phyloP scores from a whole-genome alignment of 208 protist species.

The Leishmania braziliensis region DNA sequence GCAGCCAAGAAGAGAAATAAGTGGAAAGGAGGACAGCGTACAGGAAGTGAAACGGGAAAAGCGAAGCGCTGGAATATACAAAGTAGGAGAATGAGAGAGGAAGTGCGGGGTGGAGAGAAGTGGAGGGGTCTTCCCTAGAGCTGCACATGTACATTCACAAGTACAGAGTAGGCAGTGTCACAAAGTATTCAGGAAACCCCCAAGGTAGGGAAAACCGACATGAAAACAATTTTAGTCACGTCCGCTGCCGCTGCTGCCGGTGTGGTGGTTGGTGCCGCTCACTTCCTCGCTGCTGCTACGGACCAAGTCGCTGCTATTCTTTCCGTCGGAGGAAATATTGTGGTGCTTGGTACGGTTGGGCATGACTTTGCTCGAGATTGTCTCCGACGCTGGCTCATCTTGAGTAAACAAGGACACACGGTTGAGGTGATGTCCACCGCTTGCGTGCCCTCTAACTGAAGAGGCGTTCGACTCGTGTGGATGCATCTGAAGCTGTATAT shows the following conservation, averaged over 20 bases:
- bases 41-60: background rate
- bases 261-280: slow-evolving; percentile 31
- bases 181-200: background rate
- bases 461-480: background rate
- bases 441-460: background rate
- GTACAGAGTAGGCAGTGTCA: background rate
- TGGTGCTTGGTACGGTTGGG: slow-evolving; percentile 5
- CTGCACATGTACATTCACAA: background rate
- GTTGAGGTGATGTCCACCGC: background rate
- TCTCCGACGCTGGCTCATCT: slow-evolving; percentile 4
- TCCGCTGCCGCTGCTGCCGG: slow-evolving; percentile 31
- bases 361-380: background rate
- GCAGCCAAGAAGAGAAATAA: slow-evolving; percentile 2
- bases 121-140: background rate
- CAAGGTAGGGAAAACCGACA: background rate
- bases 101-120: background rate
- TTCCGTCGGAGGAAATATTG: slow-evolving; percentile 4
- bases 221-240: slow-evolving; percentile 13
- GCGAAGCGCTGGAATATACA: background rate
- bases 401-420: slow-evolving; percentile 12
- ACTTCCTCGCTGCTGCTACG: slow-evolving; percentile 27
- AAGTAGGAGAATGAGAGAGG: slow-evolving; percentile 6
- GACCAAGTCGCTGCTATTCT: slow-evolving; percentile 16
- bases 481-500: slow-evolving; percentile 14
- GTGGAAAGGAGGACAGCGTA: background rate